A percentile compares a stretch with the other conserved stretches of the same genome.
Evolutionary conservation across 2,329 filamentous ascomycete genomes (phyloP).

Genomic region (Aspergillus neoniger): DNA sequence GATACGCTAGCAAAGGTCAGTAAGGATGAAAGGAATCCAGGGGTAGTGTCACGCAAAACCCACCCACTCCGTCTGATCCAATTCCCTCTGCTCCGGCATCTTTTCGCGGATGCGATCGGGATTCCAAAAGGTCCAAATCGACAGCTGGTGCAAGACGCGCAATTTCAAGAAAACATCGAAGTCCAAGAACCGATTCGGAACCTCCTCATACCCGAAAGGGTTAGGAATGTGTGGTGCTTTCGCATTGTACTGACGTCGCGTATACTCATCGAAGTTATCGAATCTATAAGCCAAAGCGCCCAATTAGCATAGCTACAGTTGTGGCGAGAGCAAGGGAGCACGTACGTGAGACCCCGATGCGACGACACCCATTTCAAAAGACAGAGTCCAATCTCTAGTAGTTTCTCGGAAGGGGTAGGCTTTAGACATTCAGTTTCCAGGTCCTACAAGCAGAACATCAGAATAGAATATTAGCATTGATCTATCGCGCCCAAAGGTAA

Average conservation of each 20-base stretch:
- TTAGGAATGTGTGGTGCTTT: conserved; percentile 73
- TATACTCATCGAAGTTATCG: conserved; percentile 91
- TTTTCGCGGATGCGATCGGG: conserved; percentile 82
- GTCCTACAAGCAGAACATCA: conserved; percentile 60
- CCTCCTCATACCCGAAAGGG: conserved; percentile 79
- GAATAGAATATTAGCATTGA: conserved; percentile 16
- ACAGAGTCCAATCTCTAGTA: conserved; percentile 80
- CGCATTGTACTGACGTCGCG: conserved; percentile 81
- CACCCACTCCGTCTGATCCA: conserved; percentile 83
- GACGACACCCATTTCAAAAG: conserved; percentile 92
- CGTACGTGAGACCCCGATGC: conserved; percentile 87
- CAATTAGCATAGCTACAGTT: conserved; percentile 7
- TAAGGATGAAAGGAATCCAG: not conserved
- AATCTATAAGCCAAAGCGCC: conserved; percentile 53
- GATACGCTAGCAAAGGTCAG: conserved; percentile 42
- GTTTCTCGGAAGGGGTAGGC: conserved; percentile 67
- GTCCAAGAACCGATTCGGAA: conserved; percentile 71
- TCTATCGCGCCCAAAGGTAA: conserved; percentile 18
- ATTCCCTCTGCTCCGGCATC: conserved; percentile 79
- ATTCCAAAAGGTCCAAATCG: conserved; percentile 84
- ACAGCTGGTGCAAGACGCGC: conserved; percentile 78
- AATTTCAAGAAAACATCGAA: conserved; percentile 83
- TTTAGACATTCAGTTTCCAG: conserved; percentile 87
- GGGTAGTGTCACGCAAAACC: conserved; percentile 31
- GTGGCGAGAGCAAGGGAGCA: conserved; percentile 23